Evolutionary conservation across 805 yeast species (phyloP), one percentile per base, ranked within the genome.

Genomic region (Lachancea kluyveri): DNA sequence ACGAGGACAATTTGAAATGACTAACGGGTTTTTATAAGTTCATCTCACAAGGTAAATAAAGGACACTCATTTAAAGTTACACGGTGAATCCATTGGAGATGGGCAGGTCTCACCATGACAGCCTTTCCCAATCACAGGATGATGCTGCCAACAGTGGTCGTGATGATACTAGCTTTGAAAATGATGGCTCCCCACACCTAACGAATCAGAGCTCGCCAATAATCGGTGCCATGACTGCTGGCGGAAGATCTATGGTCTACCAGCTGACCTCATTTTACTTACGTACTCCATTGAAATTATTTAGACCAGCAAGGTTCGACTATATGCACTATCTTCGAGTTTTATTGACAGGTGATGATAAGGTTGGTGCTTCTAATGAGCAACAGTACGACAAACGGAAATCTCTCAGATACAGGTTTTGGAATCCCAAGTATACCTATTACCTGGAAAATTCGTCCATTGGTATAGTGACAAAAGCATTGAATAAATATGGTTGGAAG

Each of bases 301-400:
- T 90, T 55, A 65, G 95, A 21, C 97, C 97, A 1, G 78, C 95
- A 4, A 62, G 96, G 24, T 83, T 90, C 39, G 97, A 90, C 54
- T 86, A 84, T 48, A 62, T 85, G 51, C 83, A 83, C 6, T 72
- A 77, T 33, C 74, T 80, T 1, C 59, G 87, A 31, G 72, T 72
- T 5, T 48, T 65, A 17, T 73, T 72, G 21, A 40, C 52, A 4
- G 48, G 48, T 19, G 52, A 43, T 14, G 39, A 39, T 13, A 33
- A 20, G n/a, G 24, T 17, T 11, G 28, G 15, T 10, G 10, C 28
- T 8, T 22, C 13, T 16, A 27, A 16, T 15, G 24, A 13, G 18
- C 18, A 24, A 19, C 22, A 12, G 8, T 17, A 29, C 11, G 26
- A 21, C 11, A 22, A 26, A 16, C 24, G 25, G 17, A 24, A 18